A percentile compares a stretch with the other conserved stretches of the same genome.
Evolutionary conservation across 83 land plant genomes (phyloP).

Genomic region (Diphasiastrum complanatum): DNA sequence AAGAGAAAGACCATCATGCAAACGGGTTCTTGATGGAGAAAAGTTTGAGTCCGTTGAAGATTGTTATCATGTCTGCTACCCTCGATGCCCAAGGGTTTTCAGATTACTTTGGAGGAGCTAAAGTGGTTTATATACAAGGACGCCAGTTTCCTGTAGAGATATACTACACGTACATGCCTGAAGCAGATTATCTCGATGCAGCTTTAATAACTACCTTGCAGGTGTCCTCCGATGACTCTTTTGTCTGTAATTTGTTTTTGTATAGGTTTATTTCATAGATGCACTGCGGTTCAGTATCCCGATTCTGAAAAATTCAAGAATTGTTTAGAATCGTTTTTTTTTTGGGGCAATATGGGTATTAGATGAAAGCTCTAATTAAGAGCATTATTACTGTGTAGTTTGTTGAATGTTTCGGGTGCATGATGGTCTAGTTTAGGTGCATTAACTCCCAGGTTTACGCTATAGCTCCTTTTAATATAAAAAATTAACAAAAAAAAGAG

Average conservation of each 20-base stretch:
- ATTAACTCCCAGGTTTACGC: no score
- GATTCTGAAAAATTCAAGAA: no score
- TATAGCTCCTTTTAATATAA: no score
- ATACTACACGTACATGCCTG: constrained; percentile 58
- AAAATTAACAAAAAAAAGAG: no score
- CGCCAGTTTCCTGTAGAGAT: constrained; percentile 83
- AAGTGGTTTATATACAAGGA: constrained; percentile 81
- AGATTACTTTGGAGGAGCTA: constrained; percentile 79
- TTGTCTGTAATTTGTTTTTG: not conserved
- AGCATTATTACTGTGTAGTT: no score
- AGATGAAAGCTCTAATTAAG: no score
- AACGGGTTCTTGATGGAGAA: constrained; percentile 14
- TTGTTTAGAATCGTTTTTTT: no score
- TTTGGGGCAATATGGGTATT: no score
- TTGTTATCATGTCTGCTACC: constrained; percentile 94
- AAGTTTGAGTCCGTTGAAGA: constrained; percentile 45
- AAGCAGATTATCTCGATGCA: constrained; percentile 80
- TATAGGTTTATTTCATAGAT: no score
- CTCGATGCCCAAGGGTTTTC: constrained; percentile 78
- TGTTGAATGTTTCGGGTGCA: no score
- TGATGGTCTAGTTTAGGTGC: no score
- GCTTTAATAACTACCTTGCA: constrained; percentile 78
- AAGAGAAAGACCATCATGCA: constrained; percentile 16
- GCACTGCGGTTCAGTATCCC: no score
- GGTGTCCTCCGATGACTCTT: constrained; percentile 54